Evolutionary conservation across 495 filamentous ascomycete genomes (phyloP), one percentile per base, ranked within the genome.

Genomic region (Lasiosphaeria miniovina): DNA sequence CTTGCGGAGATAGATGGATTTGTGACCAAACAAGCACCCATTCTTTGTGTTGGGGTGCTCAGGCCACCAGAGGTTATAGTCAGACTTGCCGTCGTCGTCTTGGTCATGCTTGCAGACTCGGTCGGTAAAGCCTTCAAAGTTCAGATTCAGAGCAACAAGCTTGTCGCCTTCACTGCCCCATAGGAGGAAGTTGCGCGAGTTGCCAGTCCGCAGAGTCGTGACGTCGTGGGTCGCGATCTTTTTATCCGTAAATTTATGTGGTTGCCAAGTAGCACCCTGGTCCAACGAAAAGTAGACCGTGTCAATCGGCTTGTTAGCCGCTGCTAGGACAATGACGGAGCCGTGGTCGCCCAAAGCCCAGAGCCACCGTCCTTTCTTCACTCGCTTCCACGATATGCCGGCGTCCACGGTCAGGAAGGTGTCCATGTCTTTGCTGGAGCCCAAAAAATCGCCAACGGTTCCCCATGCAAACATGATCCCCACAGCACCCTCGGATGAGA

Each of bases 271-370:
- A 10, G 79, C 70, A 50, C 95, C 95, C 63, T 90, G 85, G 66
- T 98, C 87, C 9, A 89, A 75, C 41, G 90, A 87, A 74, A 92
- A 98, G 59, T 81, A 83, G 50, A 98, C 72, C 0, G 77, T 68
- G 49, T 89, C 86, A 4, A 91, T 91, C 50, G 86, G 78, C 11
- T 62, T 62, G 3, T 41, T 52, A 33, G 38, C 59, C 48, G 41
- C 83, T 73, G 92, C 90, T 55, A 99, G 86, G 35, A 96, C 91
- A 57, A 98, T 82, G 63, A 98, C 84, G 1, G 90, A 91, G 15
- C 95, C 95, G 69, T 95, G 90, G 62, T 98, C 95, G 55, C 94
- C 94, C 65, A 87, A 95, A 64, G 96, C 91, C 90, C 91, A 99
- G 74, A 88, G 86, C 74, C 91, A 95, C 40, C 75, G 81, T 7